Evolutionary conservation across 108 stramenopile genomes (phyloP), one percentile per base, ranked within the genome.

Genomic region (Cylindrotheca closterium): DNA sequence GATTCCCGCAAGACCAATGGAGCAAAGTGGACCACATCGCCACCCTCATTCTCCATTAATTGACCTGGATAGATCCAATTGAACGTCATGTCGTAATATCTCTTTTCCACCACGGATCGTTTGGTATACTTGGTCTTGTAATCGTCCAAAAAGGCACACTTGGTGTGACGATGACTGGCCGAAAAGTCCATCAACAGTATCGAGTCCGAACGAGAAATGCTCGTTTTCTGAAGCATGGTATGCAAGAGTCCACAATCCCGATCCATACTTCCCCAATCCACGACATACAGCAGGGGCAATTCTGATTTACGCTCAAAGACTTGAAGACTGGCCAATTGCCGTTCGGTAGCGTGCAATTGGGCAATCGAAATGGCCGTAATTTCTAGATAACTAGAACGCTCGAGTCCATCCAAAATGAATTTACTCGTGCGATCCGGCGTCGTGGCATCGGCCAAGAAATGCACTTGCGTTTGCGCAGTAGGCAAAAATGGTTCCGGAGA

Each of bases 191-290:
- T 27, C 70, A 67, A 58, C 8, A 78, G 25, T 2, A 72, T 31
- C n/a, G 34, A 46, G 2, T 55, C 33, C 37, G 62, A 32, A 18
- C 42, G 8, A n/a, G 21, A 45, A 52, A 52, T 19, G 34, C 26
- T 2, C 17, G 55, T 12, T 4, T 65, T 33, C 1, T 70, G 47
- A 27, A 76, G 30, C 12, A 73, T 30, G 10, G 54, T 42, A 31
- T 81, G 53, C 47, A 81, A 50, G n/a, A 56, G 51, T 29, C 76
- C 71, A 49, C 80, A 81, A 58, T 81, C 80, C 25, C 75, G 67
- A 31, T 76, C 29, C 51, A 81, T 53, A 24, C 57, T 48, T 26
- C 68, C 70, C 71, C 75, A 69, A 34, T 81, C 80, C 2, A 81
- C 58, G 28, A 81, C 12, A 22, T 33, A 62, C 18, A 77, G 29